Base-by-base conservation (phyloP, 345 rosid genomes). In the Durio zibethinus region DNA sequence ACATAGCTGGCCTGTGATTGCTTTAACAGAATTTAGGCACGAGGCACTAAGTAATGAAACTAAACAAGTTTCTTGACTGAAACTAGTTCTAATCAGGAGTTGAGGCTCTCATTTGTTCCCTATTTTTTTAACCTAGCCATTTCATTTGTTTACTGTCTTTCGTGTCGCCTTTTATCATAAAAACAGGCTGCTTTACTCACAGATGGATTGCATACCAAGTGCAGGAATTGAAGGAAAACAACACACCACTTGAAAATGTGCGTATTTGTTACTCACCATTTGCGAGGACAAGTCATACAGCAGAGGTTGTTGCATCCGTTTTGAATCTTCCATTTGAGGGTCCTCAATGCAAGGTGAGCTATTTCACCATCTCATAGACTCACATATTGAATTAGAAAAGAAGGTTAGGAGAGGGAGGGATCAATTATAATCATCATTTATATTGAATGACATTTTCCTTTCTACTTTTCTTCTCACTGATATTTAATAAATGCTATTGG, bases 251-350 rank as follows among this genome's bases (percentile, higher is more conserved):
- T 10, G 92, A 89, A 72, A 88, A 79, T 66, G 97, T 93, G 29
- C 90, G 92, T 69, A 92, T 96, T 31, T 96, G 93, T 84, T 96
- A 89, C 85, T 93, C 99, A 5, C 98, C 98, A 10, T 96, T 93
- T 83, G 81, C 97, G 60, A 89, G 98, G 84, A 96, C 98, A 36
- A 85, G 81, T 72, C 94, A 93, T 88, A 93, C 97, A 11, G 98
- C 99, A 31, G 79, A 81, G 79, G 87, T 88, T 62, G 94, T 83
- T 66, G 91, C 94, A 14, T 90, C 92, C 35, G 90, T 84, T 73
- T 77, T 96, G 83, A 84, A 85, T 77, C 54, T 96, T 74, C 91
- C 92, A 2, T 91, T 93, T 77, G 88, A 85, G 45, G 87, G 91
- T 77, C 89, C 98, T 80, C 98, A 89, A 61, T 92, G 92, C 77